These are phyloP conservation scores for Epithemia pelagica DNA, from an alignment of 108 stramenopile genomes.

Conservation along the genomic window DNA sequence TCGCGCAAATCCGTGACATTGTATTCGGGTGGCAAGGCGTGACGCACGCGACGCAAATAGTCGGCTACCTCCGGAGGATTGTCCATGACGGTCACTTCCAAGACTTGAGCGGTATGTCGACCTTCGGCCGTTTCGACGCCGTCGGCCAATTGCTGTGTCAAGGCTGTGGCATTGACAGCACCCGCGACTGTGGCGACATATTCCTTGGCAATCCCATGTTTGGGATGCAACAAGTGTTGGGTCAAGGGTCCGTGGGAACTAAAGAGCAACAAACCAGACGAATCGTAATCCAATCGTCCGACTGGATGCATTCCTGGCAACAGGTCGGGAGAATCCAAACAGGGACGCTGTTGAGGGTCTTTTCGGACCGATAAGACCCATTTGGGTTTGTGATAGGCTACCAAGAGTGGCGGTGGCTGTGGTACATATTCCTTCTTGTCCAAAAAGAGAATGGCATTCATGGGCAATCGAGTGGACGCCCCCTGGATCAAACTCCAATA, in stretches of 20 bases:
- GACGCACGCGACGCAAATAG: constrained; percentile 21
- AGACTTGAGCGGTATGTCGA: constrained; percentile 11
- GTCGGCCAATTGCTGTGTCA: constrained; percentile 36
- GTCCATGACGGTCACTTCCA: constrained; percentile 1
- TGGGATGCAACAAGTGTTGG: constrained; percentile 72
- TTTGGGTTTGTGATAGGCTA: constrained; percentile 81
- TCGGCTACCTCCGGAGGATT: constrained; percentile 4
- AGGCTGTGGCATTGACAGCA: constrained; percentile 33
- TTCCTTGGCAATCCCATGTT: constrained; percentile 64
- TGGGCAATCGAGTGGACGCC: constrained; percentile 56
- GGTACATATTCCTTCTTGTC: constrained; percentile 56
- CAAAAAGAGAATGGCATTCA: constrained; percentile 47
- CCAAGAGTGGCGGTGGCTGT: constrained; percentile 46
- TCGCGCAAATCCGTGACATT: constrained; percentile 29
- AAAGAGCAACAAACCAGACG: constrained; percentile 73
- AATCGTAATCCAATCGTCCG: constrained; percentile 82
- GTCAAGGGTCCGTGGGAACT: constrained; percentile 67
- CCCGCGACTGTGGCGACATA: constrained; percentile 73
- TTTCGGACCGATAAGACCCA: constrained; percentile 72
- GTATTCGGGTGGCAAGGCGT: constrained; percentile 36
- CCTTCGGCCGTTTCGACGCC: constrained; percentile 56
- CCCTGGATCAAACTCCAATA: constrained; percentile 30
- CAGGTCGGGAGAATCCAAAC: constrained; percentile 24
- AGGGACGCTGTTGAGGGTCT: constrained; percentile 37
- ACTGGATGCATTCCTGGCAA: constrained; percentile 72